Base-by-base conservation (phyloP, 106 monocot species). In the Triglochin maritima region DNA sequence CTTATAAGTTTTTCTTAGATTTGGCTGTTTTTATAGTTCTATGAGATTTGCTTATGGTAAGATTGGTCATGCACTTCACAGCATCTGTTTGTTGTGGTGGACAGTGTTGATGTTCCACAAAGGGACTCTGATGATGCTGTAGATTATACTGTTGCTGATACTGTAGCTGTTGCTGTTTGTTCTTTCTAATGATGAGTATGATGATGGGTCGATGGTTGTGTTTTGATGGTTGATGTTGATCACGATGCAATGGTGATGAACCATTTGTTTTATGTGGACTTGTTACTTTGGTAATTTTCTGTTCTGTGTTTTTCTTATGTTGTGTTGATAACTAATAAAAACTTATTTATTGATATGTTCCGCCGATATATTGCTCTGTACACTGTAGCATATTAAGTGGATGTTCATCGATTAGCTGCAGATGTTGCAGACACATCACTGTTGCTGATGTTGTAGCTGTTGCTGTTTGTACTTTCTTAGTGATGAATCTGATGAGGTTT, bases 321-420 rank as follows among this genome's bases (percentile, higher is more conserved):
- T 46, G 49, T 65, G 44, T 67, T 50, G 29, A 29, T 29, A 29
- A 29, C 0, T 29, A 0, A 29, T 5, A 7, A 52, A 52, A 5
- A 29, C 13, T 74, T 64, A 60, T 51, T 80, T 76, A 46, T 80
- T 67, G 71, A 72, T 44, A 17, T 68, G 62, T 61, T 80, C 47
- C 67, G 70, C 17, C 76, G 71, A 76, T 50, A 54, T 76, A 76
- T 71, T 52, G 72, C 61, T 65, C 54, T 78, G 78, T 62, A 62
- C 72, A 52, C 2, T 45, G 77, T 62, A 10, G 43, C 43, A 42
- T 50, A 42, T 55, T n/a, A 53, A 47, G 64, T 8, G 17, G 65
- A 29, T 29, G 29, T 29, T 29, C 29, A 1, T 46, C 17, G 15
- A 48, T n/a, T 44, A 56, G 56, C 52, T 72, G 59, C 12, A 66